A percentile compares a stretch with the other conserved stretches of the same genome.
phyloP scores from a whole-genome alignment of 2,329 filamentous ascomycete species.

The Microsporum ferrugineum region DNA sequence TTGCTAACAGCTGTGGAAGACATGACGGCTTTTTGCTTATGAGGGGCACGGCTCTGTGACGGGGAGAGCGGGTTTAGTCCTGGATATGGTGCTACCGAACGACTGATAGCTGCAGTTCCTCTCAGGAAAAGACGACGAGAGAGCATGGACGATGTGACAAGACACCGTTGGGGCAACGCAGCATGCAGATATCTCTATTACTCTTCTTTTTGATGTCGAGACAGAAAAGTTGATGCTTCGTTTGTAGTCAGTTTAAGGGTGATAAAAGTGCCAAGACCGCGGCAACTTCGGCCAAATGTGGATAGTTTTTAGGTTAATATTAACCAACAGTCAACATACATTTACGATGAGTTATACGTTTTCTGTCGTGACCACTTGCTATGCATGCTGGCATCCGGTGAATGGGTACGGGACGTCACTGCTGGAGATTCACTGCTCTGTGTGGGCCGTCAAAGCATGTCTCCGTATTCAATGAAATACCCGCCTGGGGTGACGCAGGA shows the following conservation, averaged over 20 bases:
- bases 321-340: no score
- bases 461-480: no score
- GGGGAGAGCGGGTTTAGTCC: neutral
- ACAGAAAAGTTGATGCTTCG: neutral
- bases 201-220: neutral
- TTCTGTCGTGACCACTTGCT: no score
- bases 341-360: no score
- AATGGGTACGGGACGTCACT: no score
- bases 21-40: conserved; percentile 20
- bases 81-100: no score
- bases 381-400: no score
- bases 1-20: conserved; percentile 28
- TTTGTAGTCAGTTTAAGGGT: neutral
- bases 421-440: no score
- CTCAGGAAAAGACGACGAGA: neutral
- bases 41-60: neutral
- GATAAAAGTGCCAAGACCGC: neutral
- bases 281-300: neutral
- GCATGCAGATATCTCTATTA: neutral
- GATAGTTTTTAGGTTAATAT: no score
- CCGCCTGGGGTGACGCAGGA: no score
- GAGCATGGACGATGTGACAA: neutral
- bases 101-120: neutral
- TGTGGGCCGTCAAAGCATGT: no score
- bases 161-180: neutral